Conservation (phyloP, 106 monocot genomes). For the Narthecium ossifragum region DNA sequence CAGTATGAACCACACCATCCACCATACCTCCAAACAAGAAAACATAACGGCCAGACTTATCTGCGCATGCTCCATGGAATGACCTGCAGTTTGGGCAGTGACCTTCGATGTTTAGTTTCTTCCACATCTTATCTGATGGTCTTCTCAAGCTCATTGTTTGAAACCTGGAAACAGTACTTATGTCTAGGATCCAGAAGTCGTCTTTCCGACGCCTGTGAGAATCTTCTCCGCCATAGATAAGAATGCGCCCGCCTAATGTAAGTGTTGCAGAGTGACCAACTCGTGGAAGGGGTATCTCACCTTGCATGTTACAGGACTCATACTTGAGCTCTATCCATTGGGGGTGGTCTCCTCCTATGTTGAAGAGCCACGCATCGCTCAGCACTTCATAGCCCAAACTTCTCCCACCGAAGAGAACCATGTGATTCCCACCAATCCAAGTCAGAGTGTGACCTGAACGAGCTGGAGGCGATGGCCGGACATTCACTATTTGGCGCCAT, state of each 20-base stretch:
- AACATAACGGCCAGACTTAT: conserved; percentile 41
- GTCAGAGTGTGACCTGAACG: conserved; percentile 89
- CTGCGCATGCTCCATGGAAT: conserved; percentile 72
- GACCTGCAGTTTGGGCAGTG: conserved; percentile 47
- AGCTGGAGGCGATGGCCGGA: conserved; percentile 38
- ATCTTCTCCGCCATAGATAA: conserved; percentile 91
- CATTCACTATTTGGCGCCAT: conserved; percentile 48
- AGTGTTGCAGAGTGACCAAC: conserved; percentile 74
- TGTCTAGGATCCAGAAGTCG: conserved; percentile 79
- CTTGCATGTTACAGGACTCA: conserved; percentile 17
- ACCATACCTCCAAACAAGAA: conserved; percentile 92
- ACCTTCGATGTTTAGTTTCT: conserved; percentile 46
- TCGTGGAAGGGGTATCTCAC: conserved; percentile 44
- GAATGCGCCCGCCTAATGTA: conserved; percentile 57
- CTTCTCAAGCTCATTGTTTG: conserved; percentile 15
- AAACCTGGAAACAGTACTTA: conserved; percentile 13
- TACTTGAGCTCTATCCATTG: conserved; percentile 66
- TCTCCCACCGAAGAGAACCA: conserved; percentile 82
- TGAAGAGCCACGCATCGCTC: conserved; percentile 80
- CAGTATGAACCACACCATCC: conserved; percentile 52
- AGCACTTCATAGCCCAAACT: conserved; percentile 71
- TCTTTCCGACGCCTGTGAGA: conserved; percentile 69
- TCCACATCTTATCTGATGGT: conserved; percentile 46
- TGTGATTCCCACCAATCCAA: conserved; percentile 44
- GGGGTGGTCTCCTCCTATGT: conserved; percentile 29